These are phyloP conservation scores for Stagonosporopsis tanaceti DNA, from an alignment of 2,329 filamentous ascomycete genomes.

Conservation along the genomic window DNA sequence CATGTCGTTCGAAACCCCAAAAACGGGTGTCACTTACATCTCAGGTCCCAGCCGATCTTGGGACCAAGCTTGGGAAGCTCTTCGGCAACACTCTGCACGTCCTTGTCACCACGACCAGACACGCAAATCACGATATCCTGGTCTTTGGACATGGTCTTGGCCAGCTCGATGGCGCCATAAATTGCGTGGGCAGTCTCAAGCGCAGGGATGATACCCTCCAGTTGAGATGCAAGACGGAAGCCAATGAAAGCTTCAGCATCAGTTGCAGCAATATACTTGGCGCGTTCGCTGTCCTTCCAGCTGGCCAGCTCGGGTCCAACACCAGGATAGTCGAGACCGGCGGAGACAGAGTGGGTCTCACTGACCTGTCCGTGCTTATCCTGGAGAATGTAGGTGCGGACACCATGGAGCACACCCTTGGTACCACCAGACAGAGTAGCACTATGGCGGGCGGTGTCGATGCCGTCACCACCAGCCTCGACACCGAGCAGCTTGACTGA, in stretches of 20 bases:
- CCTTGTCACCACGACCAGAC: conserved; percentile 94
- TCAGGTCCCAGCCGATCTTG: conserved; percentile 77
- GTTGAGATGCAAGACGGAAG: conserved; percentile 83
- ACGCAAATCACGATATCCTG: conserved; percentile 94
- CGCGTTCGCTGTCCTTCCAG: conserved; percentile 91
- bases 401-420: conserved; percentile 94
- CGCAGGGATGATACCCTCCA: conserved; percentile 96
- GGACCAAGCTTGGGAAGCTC: conserved; percentile 89
- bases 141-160: conserved; percentile 88
- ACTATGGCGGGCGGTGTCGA: conserved; percentile 84
- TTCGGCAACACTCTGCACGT: conserved; percentile 97
- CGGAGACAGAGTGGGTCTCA: conserved; percentile 96
- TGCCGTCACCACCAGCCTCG: conserved; percentile 91
- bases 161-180: conserved; percentile 85
- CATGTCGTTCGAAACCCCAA: background rate
- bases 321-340: conserved; percentile 95
- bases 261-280: conserved; percentile 88
- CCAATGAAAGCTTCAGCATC: conserved; percentile 89
- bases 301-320: conserved; percentile 90
- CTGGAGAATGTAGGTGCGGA: conserved; percentile 94
- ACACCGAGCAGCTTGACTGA: conserved; percentile 90
- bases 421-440: conserved; percentile 86
- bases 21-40: conserved; percentile 50
- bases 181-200: conserved; percentile 94
- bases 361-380: conserved; percentile 90